Percentiles rank a stretch among this genome's conserved stretches.
These are phyloP conservation scores for Pleomassaria siparia DNA, from an alignment of 2,329 filamentous ascomycete genomes.

Conservation along the genomic window DNA sequence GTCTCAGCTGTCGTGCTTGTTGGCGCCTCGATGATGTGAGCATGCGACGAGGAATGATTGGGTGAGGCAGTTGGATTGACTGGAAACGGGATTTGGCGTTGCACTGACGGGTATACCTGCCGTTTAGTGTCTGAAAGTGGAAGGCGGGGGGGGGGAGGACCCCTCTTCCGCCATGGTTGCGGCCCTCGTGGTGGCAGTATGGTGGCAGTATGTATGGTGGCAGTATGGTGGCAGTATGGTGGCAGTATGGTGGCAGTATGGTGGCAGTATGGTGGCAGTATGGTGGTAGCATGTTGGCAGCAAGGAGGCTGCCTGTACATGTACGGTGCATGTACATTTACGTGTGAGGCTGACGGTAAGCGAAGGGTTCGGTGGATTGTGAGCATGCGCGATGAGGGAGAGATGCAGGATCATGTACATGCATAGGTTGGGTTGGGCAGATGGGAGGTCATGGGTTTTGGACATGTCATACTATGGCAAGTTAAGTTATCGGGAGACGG, in stretches of 20 bases:
- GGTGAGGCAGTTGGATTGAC: neutral
- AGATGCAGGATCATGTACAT: conserved; percentile 15
- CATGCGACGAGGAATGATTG: too few relatives aligned
- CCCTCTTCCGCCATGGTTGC: conserved; percentile 1
- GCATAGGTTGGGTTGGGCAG: conserved; percentile 13
- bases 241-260: conserved; percentile 1
- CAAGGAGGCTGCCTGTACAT: too few relatives aligned
- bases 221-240: conserved; percentile 3
- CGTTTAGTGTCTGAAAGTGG: neutral
- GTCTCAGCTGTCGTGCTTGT: too few relatives aligned
- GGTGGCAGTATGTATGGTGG: conserved; percentile 1
- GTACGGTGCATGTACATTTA: neutral
- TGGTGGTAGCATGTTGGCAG: neutral
- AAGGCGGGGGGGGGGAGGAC: neutral
- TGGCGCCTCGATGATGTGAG: neutral
- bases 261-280: conserved; percentile 4
- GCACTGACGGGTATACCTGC: conserved; percentile 6
- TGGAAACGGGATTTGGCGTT: conserved; percentile 4
- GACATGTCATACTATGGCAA: conserved; percentile 34
- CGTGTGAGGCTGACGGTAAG: conserved; percentile 16
- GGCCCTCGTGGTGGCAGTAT: conserved; percentile 7
- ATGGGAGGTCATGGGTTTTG: conserved; percentile 28
- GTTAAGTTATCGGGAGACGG: conserved; percentile 30
- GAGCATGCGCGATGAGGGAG: neutral
- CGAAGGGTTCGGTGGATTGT: conserved; percentile 12